Evolutionary conservation across 1,139 yeast genomes (phyloP).

Genomic region (Waltiozyma sp.): DNA sequence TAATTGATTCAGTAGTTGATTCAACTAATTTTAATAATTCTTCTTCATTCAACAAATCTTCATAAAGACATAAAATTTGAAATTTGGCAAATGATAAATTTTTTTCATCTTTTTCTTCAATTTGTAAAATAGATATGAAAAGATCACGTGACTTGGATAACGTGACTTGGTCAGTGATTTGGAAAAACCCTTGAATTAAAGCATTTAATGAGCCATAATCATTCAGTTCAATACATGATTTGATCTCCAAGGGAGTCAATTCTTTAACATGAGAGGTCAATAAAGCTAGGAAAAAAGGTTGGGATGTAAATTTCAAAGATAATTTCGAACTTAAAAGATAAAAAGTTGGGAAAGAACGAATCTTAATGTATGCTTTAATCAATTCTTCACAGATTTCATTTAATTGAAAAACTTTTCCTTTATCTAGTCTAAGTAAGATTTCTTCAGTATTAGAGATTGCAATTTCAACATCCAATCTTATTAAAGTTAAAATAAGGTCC

Average conservation of each 20-base stretch:
- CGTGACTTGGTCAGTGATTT: constrained; percentile 7
- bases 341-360: background rate
- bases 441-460: constrained; percentile 28
- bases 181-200: constrained; percentile 30
- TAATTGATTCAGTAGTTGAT: background rate
- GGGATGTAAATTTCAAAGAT: background rate
- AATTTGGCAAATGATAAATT: constrained; percentile 39
- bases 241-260: constrained; percentile 25
- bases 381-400: background rate
- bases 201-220: constrained; percentile 25
- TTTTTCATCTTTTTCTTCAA: background rate
- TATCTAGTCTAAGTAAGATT: constrained; percentile 22
- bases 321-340: background rate
- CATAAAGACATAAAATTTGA: constrained; percentile 38
- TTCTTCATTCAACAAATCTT: constrained; percentile 24
- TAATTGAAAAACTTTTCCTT: too few species aligned
- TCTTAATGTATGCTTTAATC: background rate
- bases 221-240: constrained; percentile 29
- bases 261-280: constrained; percentile 31
- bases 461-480: constrained; percentile 40
- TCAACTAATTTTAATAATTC: constrained; percentile 6
- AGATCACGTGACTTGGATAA: constrained; percentile 3
- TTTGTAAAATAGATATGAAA: constrained; percentile 12
- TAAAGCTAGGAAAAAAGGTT: constrained; percentile 2
- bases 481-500: constrained; percentile 32